Evolutionary conservation across 2,329 filamentous ascomycete species (phyloP).

Genomic region (Fusarium ramigenum): DNA sequence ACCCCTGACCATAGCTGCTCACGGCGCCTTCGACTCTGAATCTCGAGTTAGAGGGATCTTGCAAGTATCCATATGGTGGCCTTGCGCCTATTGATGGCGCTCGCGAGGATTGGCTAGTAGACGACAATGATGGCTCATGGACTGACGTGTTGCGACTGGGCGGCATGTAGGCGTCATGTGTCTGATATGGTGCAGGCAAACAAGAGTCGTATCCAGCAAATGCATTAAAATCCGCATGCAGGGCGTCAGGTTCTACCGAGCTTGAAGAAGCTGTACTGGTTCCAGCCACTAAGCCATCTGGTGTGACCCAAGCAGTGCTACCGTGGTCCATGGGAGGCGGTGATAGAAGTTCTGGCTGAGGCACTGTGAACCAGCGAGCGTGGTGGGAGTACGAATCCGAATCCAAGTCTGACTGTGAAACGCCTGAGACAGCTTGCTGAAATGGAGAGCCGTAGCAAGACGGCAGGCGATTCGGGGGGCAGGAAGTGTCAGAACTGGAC

Average conservation of each 20-base stretch:
- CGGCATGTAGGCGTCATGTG: conserved; percentile 57
- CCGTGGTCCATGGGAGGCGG: conserved; percentile 52
- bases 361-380: conserved; percentile 45
- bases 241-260: conserved; percentile 55
- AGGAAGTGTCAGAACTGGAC: conserved; percentile 46
- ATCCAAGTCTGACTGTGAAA: conserved; percentile 54
- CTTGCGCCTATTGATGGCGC: conserved; percentile 26
- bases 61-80: conserved; percentile 39
- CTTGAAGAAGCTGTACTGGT: conserved; percentile 48
- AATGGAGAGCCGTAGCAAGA: conserved; percentile 59
- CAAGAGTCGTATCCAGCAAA: conserved; percentile 59
- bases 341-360: conserved; percentile 29
- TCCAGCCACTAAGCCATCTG: conserved; percentile 51
- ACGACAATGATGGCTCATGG: conserved; percentile 33
- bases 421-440: conserved; percentile 53
- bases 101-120: conserved; percentile 28
- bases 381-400: conserved; percentile 51
- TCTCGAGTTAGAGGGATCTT: conserved; percentile 31
- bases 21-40: conserved; percentile 34
- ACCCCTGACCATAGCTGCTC: conserved; percentile 28
- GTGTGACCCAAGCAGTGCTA: conserved; percentile 53
- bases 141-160: conserved; percentile 44
- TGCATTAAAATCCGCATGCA: conserved; percentile 61
- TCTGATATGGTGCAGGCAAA: conserved; percentile 53
- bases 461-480: conserved; percentile 48